phyloP scores from a whole-genome alignment of 1,284 basidiomycete genomes.

The Somion occarium region DNA sequence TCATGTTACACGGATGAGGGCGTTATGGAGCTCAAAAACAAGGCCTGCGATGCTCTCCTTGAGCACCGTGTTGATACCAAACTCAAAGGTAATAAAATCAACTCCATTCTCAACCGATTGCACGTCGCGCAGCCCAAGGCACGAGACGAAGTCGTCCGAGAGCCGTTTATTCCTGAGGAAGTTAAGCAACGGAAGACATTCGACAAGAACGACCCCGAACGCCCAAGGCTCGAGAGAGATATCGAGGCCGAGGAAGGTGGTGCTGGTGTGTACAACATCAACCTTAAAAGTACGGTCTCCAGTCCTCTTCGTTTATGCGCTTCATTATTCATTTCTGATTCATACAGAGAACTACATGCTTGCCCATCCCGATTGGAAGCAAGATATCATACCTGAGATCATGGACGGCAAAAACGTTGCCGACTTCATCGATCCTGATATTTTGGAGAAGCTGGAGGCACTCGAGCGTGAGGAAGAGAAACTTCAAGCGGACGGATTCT shows the following conservation, averaged over 20 bases:
- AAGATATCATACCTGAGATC: conserved; percentile 94
- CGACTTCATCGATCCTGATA: conserved; percentile 99
- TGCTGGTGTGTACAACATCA: conserved; percentile 86
- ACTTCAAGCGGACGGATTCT: conserved; percentile 92
- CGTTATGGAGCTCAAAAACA: conserved; percentile 91
- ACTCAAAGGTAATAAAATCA: conserved; percentile 90
- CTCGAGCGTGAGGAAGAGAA: conserved; percentile 96
- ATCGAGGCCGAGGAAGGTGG: conserved; percentile 81
- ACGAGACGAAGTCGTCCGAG: conserved; percentile 80
- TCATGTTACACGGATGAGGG: conserved; percentile 95
- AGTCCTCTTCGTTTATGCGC: conserved; percentile 2
- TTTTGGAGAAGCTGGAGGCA: conserved; percentile 93
- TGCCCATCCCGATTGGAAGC: conserved; percentile 91
- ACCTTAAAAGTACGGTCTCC: conserved; percentile 69
- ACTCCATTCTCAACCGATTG: conserved; percentile 87
- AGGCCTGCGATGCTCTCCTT: conserved; percentile 87
- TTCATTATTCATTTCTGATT: conserved; percentile 10
- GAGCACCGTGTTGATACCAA: conserved; percentile 91
- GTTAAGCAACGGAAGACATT: conserved; percentile 78
- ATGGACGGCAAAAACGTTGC: conserved; percentile 98
- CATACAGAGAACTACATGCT: conserved; percentile 84
- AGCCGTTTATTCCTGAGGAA: conserved; percentile 82
- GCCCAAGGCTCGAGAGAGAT: conserved; percentile 71
- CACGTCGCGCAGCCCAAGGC: conserved; percentile 89
- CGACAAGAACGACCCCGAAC: conserved; percentile 80